Evolutionary conservation across 2,329 filamentous ascomycete genomes (phyloP).

Genomic region (Sporothrix pseudoabietina): DNA sequence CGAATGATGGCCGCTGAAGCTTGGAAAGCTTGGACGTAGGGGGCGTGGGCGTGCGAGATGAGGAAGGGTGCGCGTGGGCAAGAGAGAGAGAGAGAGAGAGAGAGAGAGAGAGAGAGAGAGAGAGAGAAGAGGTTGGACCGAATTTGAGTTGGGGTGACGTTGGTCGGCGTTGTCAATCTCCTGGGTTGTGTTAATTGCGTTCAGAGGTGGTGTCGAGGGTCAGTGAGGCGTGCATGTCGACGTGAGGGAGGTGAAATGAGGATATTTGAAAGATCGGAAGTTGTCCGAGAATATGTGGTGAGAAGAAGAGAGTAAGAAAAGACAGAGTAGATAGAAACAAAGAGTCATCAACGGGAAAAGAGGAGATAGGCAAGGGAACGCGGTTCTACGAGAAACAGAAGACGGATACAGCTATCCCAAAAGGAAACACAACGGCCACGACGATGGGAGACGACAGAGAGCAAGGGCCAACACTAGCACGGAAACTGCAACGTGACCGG

Average conservation of each 20-base stretch:
- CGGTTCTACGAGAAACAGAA: not conserved
- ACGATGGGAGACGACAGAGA: conserved; percentile 4
- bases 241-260: not conserved
- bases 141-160: conserved; percentile 5
- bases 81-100: not conserved
- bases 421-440: not conserved
- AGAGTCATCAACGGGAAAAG: conserved; percentile 12
- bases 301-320: not conserved
- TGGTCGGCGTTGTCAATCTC: not conserved
- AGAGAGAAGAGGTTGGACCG: not conserved
- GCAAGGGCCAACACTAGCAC: conserved; percentile 27
- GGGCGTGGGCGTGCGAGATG: not conserved
- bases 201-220: not conserved
- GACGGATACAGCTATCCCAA: conserved; percentile 2
- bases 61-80: not conserved
- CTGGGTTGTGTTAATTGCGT: not conserved
- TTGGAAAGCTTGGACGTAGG: conserved; percentile 12
- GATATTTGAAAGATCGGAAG: not conserved
- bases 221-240: not conserved
- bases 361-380: not conserved
- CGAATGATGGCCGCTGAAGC: conserved; percentile 1
- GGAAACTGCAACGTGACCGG: conserved; percentile 31
- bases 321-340: not conserved
- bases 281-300: not conserved
- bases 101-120: not conserved